phyloP scores from a whole-genome alignment of 495 filamentous ascomycete genomes.

The Xylaria palmicola region DNA sequence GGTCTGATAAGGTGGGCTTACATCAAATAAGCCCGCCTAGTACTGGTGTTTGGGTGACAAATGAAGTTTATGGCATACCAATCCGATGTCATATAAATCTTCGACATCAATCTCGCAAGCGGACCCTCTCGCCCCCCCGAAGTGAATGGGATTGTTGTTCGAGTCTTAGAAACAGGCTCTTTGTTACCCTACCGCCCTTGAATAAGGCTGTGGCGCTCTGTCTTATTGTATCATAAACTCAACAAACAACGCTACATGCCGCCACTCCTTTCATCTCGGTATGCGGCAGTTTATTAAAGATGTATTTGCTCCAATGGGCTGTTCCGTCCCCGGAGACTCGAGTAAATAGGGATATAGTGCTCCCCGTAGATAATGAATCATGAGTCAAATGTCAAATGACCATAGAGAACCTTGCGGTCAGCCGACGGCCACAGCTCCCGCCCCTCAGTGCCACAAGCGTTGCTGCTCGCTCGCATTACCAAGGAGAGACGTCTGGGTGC shows the following conservation, averaged over 20 bases:
- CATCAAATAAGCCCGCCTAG: slow-evolving; percentile 1
- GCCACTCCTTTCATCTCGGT: background rate
- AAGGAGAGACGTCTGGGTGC: background rate
- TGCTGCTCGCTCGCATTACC: background rate
- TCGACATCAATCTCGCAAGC: too few species aligned
- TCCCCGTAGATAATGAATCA: background rate
- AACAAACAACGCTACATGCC: background rate
- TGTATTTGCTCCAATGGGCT: background rate
- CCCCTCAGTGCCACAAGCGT: background rate
- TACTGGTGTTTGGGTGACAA: background rate
- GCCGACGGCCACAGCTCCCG: background rate
- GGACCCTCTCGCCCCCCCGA: too few species aligned
- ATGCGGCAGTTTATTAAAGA: background rate
- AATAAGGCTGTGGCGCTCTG: background rate
- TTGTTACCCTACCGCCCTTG: background rate
- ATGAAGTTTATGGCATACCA: background rate
- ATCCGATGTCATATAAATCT: too few species aligned
- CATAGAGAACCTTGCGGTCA: too few species aligned
- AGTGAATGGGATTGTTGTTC: slow-evolving; percentile 3
- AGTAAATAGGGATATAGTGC: background rate
- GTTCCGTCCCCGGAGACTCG: background rate
- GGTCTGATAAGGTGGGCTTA: slow-evolving; percentile 16
- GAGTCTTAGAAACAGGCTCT: background rate
- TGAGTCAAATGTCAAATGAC: background rate
- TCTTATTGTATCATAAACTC: background rate